Conservation (phyloP, 139 green algal genomes). For the Chlorella sp. region DNA sequence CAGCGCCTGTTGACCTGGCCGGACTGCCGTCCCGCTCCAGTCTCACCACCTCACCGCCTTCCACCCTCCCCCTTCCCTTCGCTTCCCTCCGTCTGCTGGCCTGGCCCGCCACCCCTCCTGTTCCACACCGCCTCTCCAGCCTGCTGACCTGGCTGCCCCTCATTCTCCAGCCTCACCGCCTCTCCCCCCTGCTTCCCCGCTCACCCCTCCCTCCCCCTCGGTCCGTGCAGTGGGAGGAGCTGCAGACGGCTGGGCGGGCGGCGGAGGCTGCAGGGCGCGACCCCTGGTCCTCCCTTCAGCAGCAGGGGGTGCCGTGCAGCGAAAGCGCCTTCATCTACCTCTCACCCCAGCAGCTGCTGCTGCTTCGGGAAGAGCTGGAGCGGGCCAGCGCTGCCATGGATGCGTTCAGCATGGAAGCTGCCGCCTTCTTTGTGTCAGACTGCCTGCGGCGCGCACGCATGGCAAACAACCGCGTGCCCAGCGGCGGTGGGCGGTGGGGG, state of each 20-base stretch:
- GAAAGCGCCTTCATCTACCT: slow-evolving; percentile 38
- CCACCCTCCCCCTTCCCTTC: too few species aligned
- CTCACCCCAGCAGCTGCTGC: slow-evolving; percentile 25
- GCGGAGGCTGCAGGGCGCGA: slow-evolving; percentile 12
- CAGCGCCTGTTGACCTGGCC: background rate
- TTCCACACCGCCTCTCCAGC: too few species aligned
- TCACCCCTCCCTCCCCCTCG: background rate
- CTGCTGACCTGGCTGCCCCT: background rate
- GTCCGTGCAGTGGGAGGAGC: slow-evolving; percentile 8
- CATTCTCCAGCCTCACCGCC: too few species aligned
- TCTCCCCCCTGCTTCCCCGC: background rate
- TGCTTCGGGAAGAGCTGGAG: slow-evolving; percentile 33
- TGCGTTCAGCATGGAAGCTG: slow-evolving; percentile 5
- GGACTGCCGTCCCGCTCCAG: too few species aligned
- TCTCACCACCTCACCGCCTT: too few species aligned
- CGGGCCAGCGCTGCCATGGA: slow-evolving; percentile 12
- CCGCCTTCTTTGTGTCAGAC: slow-evolving; percentile 41
- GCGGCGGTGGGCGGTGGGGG: background rate
- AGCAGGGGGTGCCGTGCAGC: slow-evolving; percentile 22
- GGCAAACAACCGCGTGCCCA: slow-evolving; percentile 38
- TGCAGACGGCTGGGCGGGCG: background rate
- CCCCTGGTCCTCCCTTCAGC: slow-evolving; percentile 10
- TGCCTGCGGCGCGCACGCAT: slow-evolving; percentile 37
- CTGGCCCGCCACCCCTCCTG: background rate
- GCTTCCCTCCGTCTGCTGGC: background rate